Evolutionary conservation across 345 rosid genomes (phyloP).

Genomic region (Barbarea vulgaris): DNA sequence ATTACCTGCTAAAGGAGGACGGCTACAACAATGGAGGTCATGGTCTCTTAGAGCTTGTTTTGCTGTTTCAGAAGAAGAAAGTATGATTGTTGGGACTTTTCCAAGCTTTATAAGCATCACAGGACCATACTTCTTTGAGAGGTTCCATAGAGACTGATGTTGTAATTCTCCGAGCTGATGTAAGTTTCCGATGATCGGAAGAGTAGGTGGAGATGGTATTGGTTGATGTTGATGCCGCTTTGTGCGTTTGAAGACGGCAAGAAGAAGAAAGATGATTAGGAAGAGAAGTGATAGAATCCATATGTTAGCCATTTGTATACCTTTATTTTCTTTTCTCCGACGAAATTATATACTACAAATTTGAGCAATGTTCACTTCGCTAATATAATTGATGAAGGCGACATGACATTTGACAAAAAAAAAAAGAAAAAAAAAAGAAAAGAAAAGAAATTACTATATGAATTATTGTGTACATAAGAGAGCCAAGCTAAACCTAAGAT

Average conservation of each 20-base stretch:
- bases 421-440: too few relatives aligned
- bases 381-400: background rate
- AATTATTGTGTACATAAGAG: too few relatives aligned
- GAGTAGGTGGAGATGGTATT: background rate
- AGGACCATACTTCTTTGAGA: constrained; percentile 37
- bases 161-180: constrained; percentile 33
- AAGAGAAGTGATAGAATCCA: constrained; percentile 8
- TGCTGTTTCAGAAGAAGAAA: constrained; percentile 29
- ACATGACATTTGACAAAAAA: background rate
- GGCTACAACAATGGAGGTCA: constrained; percentile 23
- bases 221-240: background rate
- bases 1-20: background rate
- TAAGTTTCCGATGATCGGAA: constrained; percentile 44
- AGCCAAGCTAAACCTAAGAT: too few relatives aligned
- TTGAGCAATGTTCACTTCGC: background rate
- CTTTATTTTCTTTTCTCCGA: background rate
- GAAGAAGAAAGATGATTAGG: background rate
- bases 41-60: constrained; percentile 10
- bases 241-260: constrained; percentile 21
- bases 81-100: constrained; percentile 18
- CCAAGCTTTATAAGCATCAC: constrained; percentile 40
- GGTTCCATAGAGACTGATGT: constrained; percentile 36
- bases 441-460: too few relatives aligned
- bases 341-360: background rate
- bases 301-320: background rate